Base-by-base conservation (phyloP, 2,329 filamentous ascomycete species). In the Fusarium brachygibbosum region DNA sequence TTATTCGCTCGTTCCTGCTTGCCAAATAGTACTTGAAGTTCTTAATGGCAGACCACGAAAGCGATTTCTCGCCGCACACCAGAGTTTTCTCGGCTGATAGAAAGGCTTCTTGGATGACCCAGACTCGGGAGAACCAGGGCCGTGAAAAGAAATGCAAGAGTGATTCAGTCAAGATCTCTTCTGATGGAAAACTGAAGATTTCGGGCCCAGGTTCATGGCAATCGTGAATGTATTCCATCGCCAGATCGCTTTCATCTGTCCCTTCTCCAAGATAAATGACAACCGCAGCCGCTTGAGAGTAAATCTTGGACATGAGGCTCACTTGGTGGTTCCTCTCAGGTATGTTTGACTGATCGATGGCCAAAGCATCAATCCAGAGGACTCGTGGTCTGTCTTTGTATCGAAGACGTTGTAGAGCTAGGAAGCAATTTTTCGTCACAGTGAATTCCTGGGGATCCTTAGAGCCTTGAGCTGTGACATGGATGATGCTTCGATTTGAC, bases 311-410 rank as follows among this genome's bases (percentile, higher is more conserved):
- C 54, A 57, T 57, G 2, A 57, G 45, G 3, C 54, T 51, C 12
- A 57, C 54, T 29, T 51, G 54, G 2, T 57, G 21, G 6, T 57
- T 51, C 1, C 45, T 51, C 8, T 57, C 54, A 0, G 25, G 12
- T 0, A 28, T 1, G 12, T 51, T 10, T 0, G 54, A 41, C 2
- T 57, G 54, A 10, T 57, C 21, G 2, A 51, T 57, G 9, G 45
- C 45, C 6, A 57, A 21, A 5, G 54, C 54, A 28, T 57, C 45
- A 5, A 57, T 51, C 45, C 54, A 57, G 1, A 57, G 45, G n/a
- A 57, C 17, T 5, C 45, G 17, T 3, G 21, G 7, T 7, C 4
- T 29, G 0, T 41, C 21, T 14, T 28, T 6, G 8, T 41, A 34
- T 0, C 35, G 54, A 8, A 57, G 45, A 1, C 29, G 54, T 17